These are phyloP conservation scores for Paraglomus brasilianum DNA, from an alignment of 192 early-diverging fungal species.

Conservation along the genomic window DNA sequence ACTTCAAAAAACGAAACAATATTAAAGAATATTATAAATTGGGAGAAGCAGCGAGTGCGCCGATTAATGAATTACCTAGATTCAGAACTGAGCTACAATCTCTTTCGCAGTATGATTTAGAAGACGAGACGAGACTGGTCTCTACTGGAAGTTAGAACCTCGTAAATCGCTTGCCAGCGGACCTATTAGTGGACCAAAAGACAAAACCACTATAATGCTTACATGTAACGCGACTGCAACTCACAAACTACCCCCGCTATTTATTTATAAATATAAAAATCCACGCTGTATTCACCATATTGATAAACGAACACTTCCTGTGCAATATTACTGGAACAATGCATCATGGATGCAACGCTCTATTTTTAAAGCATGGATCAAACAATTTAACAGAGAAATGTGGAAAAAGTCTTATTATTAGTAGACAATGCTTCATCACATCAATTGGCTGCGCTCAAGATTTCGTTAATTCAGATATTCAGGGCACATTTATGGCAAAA, in stretches of 20 bases:
- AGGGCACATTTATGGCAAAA: constrained; percentile 99
- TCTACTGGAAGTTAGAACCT: constrained; percentile 5
- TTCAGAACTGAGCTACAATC: neutral
- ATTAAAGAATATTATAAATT: neutral
- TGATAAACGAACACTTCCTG: neutral
- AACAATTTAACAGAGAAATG: constrained; percentile 1
- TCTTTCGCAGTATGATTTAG: neutral
- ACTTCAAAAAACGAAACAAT: neutral
- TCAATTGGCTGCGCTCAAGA: constrained; percentile 76
- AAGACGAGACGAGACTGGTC: neutral
- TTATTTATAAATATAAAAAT: constrained; percentile 22
- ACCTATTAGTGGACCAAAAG: neutral
- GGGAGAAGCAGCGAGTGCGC: neutral
- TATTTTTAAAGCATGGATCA: neutral
- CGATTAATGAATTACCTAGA: neutral
- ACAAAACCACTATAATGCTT: neutral
- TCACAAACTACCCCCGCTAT: constrained; percentile 1
- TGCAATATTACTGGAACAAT: constrained; percentile 5
- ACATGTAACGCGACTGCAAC: neutral
- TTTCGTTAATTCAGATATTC: constrained; percentile 98
- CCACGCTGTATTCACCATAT: neutral
- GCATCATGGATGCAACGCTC: constrained; percentile 2
- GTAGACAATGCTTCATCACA: neutral
- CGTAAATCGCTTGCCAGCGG: neutral
- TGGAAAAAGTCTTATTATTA: neutral